Conservation (phyloP, 2,329 filamentous ascomycete genomes). For the Taxawa tesnikishii region DNA sequence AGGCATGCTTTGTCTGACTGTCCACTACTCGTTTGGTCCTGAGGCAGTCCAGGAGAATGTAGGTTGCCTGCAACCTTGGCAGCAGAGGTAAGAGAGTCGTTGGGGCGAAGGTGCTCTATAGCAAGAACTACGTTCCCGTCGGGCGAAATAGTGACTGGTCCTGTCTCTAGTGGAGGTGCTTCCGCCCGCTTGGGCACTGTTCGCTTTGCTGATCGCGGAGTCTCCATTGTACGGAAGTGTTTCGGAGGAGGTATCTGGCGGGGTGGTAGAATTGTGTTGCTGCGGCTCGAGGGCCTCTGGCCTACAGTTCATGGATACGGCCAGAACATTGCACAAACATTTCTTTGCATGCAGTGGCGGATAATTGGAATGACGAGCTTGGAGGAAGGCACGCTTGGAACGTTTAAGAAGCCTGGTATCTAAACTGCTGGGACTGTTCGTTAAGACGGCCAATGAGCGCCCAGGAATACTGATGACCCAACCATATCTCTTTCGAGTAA, state of each 20-base stretch:
- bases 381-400: too few species aligned
- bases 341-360: not conserved
- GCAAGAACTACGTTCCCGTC: constrained; percentile 55
- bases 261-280: not conserved
- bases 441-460: too few species aligned
- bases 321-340: constrained; percentile 31
- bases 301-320: constrained; percentile 32
- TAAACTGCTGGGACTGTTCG: too few species aligned
- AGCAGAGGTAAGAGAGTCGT: too few species aligned
- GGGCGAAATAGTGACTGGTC: constrained; percentile 36
- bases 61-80: too few species aligned
- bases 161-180: constrained; percentile 2
- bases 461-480: too few species aligned
- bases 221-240: too few species aligned
- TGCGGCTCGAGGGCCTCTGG: not conserved
- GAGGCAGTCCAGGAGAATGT: too few species aligned
- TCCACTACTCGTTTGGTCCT: too few species aligned
- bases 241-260: constrained; percentile 3
- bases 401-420: too few species aligned
- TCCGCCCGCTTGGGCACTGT: not conserved
- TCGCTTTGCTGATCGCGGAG: constrained; percentile 1
- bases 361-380: not conserved
- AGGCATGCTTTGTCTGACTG: constrained; percentile 42
- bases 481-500: too few species aligned
- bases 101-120: constrained; percentile 51